Conservation (phyloP, 73 alveolate genomes). For the Paramecium sexaurelia region DNA sequence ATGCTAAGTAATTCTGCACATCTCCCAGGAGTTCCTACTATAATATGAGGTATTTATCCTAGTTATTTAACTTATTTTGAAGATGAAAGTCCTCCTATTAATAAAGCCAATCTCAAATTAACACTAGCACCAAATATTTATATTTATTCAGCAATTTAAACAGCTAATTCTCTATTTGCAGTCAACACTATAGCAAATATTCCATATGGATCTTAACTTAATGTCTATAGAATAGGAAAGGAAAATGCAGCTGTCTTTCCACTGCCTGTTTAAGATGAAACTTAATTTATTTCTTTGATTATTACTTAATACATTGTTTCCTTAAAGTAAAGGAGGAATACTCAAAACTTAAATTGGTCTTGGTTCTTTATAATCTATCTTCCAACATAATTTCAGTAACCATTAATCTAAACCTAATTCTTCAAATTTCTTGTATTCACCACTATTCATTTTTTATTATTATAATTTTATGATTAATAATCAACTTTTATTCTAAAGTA, state of each 20-base stretch:
- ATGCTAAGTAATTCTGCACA: conserved; percentile 76
- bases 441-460: conserved; percentile 1
- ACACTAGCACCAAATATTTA: conserved; percentile 85
- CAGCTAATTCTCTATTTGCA: conserved; percentile 96
- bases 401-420: conserved; percentile 62
- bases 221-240: conserved; percentile 87
- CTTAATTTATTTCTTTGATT: not conserved
- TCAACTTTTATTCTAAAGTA: too few relatives aligned
- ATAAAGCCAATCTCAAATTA: conserved; percentile 81
- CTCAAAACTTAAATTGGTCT: conserved; percentile 55
- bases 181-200: conserved; percentile 89
- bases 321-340: conserved; percentile 45
- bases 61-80: conserved; percentile 82
- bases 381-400: conserved; percentile 56
- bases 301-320: conserved; percentile 52
- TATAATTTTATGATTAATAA: not conserved
- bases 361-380: conserved; percentile 62
- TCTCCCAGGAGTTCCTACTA: conserved; percentile 98
- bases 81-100: conserved; percentile 94
- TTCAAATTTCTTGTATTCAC: conserved; percentile 29
- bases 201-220: conserved; percentile 94
- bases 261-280: conserved; percentile 93
- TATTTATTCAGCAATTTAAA: conserved; percentile 89
- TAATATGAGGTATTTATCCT: conserved; percentile 89
- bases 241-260: conserved; percentile 99